These are phyloP conservation scores for Fusarium citri DNA, from an alignment of 2,329 filamentous ascomycete species.

Conservation along the genomic window DNA sequence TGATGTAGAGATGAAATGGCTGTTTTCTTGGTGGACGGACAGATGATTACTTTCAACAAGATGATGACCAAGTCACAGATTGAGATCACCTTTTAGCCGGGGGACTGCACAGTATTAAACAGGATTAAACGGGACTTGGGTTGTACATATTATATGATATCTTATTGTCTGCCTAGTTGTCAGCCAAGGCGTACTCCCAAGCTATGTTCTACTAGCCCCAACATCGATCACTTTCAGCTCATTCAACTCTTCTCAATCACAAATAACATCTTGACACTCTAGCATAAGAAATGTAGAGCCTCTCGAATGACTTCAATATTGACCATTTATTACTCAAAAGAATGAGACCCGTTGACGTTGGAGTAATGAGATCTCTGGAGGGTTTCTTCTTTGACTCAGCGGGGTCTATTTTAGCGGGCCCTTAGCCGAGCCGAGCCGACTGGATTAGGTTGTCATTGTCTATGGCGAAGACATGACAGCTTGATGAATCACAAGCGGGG, in stretches of 20 bases:
- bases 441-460: neutral
- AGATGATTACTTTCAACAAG: too few species aligned
- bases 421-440: conserved; percentile 8
- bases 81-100: too few species aligned
- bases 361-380: neutral
- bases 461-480: neutral
- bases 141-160: neutral
- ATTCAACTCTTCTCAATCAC: accelerated
- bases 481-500: conserved; percentile 17
- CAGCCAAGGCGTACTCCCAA: conserved; percentile 23
- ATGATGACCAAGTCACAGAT: too few species aligned
- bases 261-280: too few species aligned
- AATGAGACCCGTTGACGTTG: neutral
- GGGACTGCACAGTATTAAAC: too few species aligned
- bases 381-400: neutral
- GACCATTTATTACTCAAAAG: neutral
- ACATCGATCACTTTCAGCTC: neutral
- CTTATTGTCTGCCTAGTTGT: conserved; percentile 5
- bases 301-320: too few species aligned
- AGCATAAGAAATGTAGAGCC: too few species aligned
- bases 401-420: neutral
- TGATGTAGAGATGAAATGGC: too few species aligned
- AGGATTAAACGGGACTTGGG: too few species aligned
- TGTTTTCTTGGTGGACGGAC: neutral
- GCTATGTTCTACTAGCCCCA: neutral